Conservation (phyloP, 495 filamentous ascomycete species). For the Aspergillus haitiensis region DNA sequence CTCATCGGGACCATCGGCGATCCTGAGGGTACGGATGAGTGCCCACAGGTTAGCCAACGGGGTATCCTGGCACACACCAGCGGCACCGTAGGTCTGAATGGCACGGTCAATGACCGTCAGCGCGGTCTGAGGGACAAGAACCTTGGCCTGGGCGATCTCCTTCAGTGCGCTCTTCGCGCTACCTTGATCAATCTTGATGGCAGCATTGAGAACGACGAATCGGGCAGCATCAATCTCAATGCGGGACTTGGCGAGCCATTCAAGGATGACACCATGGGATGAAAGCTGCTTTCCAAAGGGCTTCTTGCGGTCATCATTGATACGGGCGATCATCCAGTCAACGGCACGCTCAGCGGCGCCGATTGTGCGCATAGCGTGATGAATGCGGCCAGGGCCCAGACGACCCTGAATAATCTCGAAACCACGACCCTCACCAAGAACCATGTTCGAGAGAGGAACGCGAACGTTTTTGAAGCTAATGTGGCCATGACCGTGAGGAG, state of each 20-base stretch:
- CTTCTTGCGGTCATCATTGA: constrained; percentile 84
- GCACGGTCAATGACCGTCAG: constrained; percentile 83
- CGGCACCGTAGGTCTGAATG: constrained; percentile 81
- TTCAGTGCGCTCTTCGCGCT: constrained; percentile 77
- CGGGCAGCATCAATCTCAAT: constrained; percentile 89
- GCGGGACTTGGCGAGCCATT: constrained; percentile 88
- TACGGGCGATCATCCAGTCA: constrained; percentile 83
- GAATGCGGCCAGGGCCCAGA: constrained; percentile 87
- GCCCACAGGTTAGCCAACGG: constrained; percentile 89
- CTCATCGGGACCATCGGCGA: constrained; percentile 92
- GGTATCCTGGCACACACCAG: constrained; percentile 87
- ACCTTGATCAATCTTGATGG: constrained; percentile 81
- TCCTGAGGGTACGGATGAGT: constrained; percentile 72
- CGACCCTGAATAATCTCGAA: constrained; percentile 97
- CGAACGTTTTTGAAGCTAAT: constrained; percentile 84
- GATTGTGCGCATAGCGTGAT: constrained; percentile 91
- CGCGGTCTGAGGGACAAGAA: constrained; percentile 75
- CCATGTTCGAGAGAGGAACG: constrained; percentile 72
- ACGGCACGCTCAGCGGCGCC: constrained; percentile 82
- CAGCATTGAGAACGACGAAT: constrained; percentile 83
- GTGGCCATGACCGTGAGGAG: constrained; percentile 90
- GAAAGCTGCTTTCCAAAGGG: constrained; percentile 79
- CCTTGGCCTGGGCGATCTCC: constrained; percentile 87
- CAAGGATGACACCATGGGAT: constrained; percentile 86
- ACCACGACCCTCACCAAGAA: constrained; percentile 87